Evolutionary conservation across 1,284 basidiomycete genomes (phyloP).

Genomic region (Ustilago cynodontis): DNA sequence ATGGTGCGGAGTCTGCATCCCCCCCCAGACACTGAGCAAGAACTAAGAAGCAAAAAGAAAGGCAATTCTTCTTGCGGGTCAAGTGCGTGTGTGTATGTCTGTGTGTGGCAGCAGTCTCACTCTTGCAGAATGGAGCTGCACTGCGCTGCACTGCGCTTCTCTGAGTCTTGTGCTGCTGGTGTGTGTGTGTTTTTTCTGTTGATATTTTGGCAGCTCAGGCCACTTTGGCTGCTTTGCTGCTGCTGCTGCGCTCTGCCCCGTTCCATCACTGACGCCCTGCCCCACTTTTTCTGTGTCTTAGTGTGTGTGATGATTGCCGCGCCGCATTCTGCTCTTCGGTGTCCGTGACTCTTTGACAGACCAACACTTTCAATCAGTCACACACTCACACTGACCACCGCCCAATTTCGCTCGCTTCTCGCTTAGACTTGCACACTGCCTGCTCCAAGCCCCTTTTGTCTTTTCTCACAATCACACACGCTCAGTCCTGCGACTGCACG

Average conservation of each 20-base stretch:
- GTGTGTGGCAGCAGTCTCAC: no score
- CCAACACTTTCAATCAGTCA: constrained; percentile 15
- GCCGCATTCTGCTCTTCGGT: constrained; percentile 1
- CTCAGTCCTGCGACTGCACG: not conserved
- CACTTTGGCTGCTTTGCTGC: not conserved
- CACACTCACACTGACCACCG: no score
- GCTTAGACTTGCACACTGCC: constrained; percentile 7
- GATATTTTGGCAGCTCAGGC: not conserved
- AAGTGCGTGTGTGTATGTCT: not conserved
- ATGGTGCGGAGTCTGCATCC: not conserved
- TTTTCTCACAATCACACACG: not conserved
- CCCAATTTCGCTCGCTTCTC: no score
- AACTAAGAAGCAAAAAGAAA: not conserved
- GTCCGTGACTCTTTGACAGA: constrained; percentile 5
- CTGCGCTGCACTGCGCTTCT: constrained; percentile 1
- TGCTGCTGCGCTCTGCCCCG: not conserved
- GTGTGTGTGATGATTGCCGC: not conserved
- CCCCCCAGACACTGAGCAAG: not conserved
- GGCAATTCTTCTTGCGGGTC: not conserved
- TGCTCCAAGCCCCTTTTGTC: constrained; percentile 24
- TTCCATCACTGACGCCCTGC: not conserved
- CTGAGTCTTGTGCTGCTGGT: not conserved
- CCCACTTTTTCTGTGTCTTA: not conserved
- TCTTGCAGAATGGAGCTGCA: not conserved
- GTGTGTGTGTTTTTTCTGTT: not conserved